phyloP scores from a whole-genome alignment of 257 asterid species.

The Henckelia pumila region DNA sequence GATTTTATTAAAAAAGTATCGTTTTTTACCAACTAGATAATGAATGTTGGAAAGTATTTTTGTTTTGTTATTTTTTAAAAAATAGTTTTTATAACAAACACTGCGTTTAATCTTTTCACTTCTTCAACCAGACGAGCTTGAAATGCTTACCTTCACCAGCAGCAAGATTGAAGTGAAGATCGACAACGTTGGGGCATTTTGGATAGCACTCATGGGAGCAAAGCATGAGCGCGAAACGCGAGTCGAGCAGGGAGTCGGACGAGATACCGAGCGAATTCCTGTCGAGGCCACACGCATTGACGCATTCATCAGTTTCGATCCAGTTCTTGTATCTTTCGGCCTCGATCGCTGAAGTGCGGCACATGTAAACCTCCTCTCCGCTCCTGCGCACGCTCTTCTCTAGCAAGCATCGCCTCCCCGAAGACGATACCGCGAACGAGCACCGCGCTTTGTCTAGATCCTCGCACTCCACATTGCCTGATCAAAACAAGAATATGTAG shows the following conservation, averaged over 20 bases:
- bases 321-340: constrained; percentile 43
- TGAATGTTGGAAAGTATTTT: too few species aligned
- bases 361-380: constrained; percentile 41
- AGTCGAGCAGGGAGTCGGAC: constrained; percentile 65
- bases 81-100: too few species aligned
- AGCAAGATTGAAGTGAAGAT: constrained; percentile 83
- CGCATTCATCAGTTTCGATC: constrained; percentile 67
- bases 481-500: background rate
- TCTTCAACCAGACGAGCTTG: too few species aligned
- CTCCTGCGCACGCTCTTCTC: constrained; percentile 36
- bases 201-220: constrained; percentile 63
- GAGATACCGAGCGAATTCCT: constrained; percentile 73
- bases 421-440: constrained; percentile 37
- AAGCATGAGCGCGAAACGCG: constrained; percentile 47
- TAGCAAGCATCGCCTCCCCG: constrained; percentile 48
- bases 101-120: too few species aligned
- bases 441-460: constrained; percentile 37
- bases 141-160: constrained; percentile 62
- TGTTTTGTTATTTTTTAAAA: too few species aligned
- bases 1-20: too few species aligned
- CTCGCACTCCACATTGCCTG: constrained; percentile 59
- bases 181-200: constrained; percentile 63
- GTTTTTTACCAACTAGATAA: too few species aligned
- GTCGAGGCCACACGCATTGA: constrained; percentile 57
- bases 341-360: constrained; percentile 59